These are phyloP conservation scores for Pestalotiopsis sp. DNA, from an alignment of 2,329 filamentous ascomycete species.

Conservation along the genomic window DNA sequence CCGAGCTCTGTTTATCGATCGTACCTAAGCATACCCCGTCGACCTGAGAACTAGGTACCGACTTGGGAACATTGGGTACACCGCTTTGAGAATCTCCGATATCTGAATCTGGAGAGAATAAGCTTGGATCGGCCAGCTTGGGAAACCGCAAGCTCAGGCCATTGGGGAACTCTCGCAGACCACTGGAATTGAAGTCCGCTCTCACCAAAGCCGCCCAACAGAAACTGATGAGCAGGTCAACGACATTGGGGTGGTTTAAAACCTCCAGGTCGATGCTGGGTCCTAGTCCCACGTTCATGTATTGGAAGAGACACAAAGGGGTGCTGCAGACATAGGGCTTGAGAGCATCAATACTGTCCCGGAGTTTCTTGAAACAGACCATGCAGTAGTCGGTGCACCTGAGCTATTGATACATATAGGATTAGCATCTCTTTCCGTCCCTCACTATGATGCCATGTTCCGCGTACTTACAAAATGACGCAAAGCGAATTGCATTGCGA, in stretches of 20 bases:
- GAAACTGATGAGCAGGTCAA: conserved; percentile 83
- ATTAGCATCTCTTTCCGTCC: not conserved
- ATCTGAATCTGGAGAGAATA: conserved; percentile 14
- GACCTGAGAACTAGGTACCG: conserved; percentile 15
- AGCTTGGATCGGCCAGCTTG: not conserved
- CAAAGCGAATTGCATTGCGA: conserved; percentile 75
- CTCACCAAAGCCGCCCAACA: conserved; percentile 64
- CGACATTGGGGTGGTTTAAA: conserved; percentile 74
- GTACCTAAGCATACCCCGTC: conserved; percentile 20
- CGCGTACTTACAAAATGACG: conserved; percentile 60
- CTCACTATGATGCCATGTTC: not conserved
- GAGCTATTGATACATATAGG: conserved; percentile 31
- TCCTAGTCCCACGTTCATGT: conserved; percentile 83
- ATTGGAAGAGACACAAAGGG: conserved; percentile 82
- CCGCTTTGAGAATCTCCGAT: not conserved
- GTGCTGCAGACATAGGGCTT: conserved; percentile 80
- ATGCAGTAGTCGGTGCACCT: conserved; percentile 87
- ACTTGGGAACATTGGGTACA: not conserved
- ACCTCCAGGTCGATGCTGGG: conserved; percentile 87
- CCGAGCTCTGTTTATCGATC: conserved; percentile 17
- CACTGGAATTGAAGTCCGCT: not conserved
- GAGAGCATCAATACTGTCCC: conserved; percentile 64
- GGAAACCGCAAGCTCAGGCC: conserved; percentile 36
- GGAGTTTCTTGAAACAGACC: conserved; percentile 74
- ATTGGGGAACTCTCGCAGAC: conserved; percentile 44